phyloP scores from a whole-genome alignment of 768 basidiomycete genomes.

The Psilocybe sp. region DNA sequence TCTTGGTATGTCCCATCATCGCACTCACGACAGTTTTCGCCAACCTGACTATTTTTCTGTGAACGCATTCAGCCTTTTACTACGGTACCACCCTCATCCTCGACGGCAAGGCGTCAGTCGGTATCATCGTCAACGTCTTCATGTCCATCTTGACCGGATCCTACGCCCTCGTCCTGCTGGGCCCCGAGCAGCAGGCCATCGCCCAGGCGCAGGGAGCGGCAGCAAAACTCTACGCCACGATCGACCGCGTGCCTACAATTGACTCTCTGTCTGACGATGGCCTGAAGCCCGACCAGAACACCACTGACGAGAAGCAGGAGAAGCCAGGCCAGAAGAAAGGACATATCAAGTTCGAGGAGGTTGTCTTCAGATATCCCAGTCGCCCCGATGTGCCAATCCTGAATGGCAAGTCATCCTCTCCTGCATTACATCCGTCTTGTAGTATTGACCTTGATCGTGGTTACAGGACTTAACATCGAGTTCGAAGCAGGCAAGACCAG shows the following conservation, averaged over 20 bases:
- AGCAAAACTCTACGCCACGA: constrained; percentile 85
- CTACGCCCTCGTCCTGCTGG: constrained; percentile 81
- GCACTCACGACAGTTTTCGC: not conserved
- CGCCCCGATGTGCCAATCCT: constrained; percentile 58
- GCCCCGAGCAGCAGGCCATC: constrained; percentile 87
- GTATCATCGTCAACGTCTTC: constrained; percentile 81
- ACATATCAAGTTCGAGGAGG: constrained; percentile 67
- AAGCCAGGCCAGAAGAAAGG: constrained; percentile 46
- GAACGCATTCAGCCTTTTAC: constrained; percentile 58
- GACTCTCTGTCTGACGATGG: constrained; percentile 74
- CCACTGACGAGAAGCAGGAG: too few relatives aligned
- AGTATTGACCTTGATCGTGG: constrained; percentile 34
- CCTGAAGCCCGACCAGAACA: constrained; percentile 48
- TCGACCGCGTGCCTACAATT: constrained; percentile 83
- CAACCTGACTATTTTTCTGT: not conserved
- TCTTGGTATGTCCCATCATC: constrained; percentile 42
- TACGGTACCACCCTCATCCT: constrained; percentile 88
- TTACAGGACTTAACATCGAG: constrained; percentile 62
- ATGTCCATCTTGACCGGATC: constrained; percentile 85
- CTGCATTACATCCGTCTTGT: too few relatives aligned
- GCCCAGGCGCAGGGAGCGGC: constrained; percentile 82
- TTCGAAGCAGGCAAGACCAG: constrained; percentile 79
- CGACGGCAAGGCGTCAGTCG: constrained; percentile 52
- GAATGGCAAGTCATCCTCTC: too few relatives aligned
- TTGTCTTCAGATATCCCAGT: constrained; percentile 85